Conservation (phyloP, 441 rosid species). For the Dalechampia spathulata region DNA sequence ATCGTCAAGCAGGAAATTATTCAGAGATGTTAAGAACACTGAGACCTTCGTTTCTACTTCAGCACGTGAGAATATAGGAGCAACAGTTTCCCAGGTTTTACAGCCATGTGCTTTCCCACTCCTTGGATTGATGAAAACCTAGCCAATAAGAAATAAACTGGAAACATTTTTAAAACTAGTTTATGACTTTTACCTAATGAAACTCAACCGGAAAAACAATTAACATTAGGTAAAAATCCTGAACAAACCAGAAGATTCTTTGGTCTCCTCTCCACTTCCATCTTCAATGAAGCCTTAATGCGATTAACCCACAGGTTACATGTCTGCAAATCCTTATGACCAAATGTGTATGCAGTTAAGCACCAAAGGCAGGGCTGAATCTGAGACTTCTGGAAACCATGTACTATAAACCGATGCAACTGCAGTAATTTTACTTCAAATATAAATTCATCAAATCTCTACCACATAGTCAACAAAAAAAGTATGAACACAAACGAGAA, state of each 20-base stretch:
- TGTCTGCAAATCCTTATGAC: conserved; percentile 51
- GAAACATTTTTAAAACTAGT: conserved; percentile 23
- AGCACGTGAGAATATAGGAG: conserved; percentile 63
- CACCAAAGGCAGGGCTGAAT: conserved; percentile 64
- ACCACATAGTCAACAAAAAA: conserved; percentile 6
- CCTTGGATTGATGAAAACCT: conserved; percentile 81
- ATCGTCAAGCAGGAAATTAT: not conserved
- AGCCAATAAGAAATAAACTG: conserved; percentile 23
- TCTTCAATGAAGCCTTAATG: conserved; percentile 39
- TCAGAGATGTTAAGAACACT: conserved; percentile 1
- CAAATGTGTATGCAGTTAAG: conserved; percentile 43
- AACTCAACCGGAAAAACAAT: conserved; percentile 3
- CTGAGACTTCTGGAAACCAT: conserved; percentile 45
- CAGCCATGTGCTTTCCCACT: conserved; percentile 76
- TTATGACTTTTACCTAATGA: conserved; percentile 14
- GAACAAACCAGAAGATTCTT: conserved; percentile 68
- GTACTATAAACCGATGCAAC: conserved; percentile 60
- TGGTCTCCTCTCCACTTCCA: conserved; percentile 59
- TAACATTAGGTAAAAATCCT: no score
- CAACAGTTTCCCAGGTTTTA: conserved; percentile 71
- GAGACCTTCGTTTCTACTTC: conserved; percentile 65
- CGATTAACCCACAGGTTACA: conserved; percentile 68
- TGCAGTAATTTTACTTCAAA: conserved; percentile 24
- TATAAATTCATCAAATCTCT: not conserved
- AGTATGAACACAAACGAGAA: conserved; percentile 9